Base-by-base conservation (phyloP, 371 early-diverging fungal genomes). In the Syncephalastrum sp. region DNA sequence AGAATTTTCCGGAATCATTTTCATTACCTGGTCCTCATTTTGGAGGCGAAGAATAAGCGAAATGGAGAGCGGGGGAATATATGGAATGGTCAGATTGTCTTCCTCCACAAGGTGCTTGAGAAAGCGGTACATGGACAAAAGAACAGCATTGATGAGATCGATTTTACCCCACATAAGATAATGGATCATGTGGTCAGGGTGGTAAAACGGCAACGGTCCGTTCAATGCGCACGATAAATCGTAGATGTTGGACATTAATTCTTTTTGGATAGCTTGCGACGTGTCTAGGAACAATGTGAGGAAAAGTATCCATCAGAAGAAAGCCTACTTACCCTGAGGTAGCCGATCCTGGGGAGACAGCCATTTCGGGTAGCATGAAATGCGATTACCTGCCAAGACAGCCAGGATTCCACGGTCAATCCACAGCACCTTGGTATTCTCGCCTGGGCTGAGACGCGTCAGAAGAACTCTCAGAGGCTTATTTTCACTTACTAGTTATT, bases 141-240 rank as follows among this genome's bases (percentile, higher is more conserved):
- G 59, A 3, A 85, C 76, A 54, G 76, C 81, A 45, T 87, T 82
- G 24, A 90, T 86, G 1, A 86, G 60, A 43, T 88, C 87, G 61
- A 83, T 82, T 58, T 88, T 75, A 77, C 90, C 90, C 91, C 90
- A 91, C 68, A 91, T 67, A 16, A 91, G 66, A 62, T 91, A 89
- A 50, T 91, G 85, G 8, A 83, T 72, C 43, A 93, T 61, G 41
- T 89, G 71, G n/a, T 78, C 64, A 1, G 93, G 93, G 61, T 93
- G 91, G 62, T 92, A 88, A 47, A 90, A 86, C 0, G 89, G 90
- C 21, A 88, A 58, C 0, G 86, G 82, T 0, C 86, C 86, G 57
- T 85, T 83, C 66, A 81, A 70, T 55, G 54, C 72, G 52, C 65
- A 85, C 23, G 70, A 77, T 53, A 71, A 48, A 61, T 86, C 84